Evolutionary conservation across 2,329 filamentous ascomycete genomes (phyloP).

Genomic region (Fusarium devonianum): DNA sequence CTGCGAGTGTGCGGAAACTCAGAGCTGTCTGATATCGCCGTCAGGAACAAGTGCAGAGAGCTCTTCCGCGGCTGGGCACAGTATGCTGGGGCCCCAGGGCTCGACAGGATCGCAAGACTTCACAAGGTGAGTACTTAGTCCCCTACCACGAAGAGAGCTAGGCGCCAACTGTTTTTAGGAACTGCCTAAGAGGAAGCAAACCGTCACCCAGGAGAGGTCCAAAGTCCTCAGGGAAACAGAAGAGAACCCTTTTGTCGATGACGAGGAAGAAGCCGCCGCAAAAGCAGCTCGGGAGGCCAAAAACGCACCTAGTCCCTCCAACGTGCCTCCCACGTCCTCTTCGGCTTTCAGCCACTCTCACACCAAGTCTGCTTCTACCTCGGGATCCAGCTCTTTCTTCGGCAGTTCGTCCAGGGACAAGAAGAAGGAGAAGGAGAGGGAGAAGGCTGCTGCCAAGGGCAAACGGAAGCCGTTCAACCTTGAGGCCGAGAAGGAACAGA

Average conservation of each 20-base stretch:
- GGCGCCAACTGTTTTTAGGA: slow-evolving; percentile 53
- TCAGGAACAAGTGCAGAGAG: slow-evolving; percentile 86
- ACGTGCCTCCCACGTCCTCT: slow-evolving; percentile 17
- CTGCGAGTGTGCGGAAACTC: slow-evolving; percentile 88
- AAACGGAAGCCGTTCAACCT: slow-evolving; percentile 77
- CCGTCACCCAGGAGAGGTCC: slow-evolving; percentile 77
- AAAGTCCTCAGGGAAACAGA: slow-evolving; percentile 85
- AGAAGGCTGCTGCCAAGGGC: slow-evolving; percentile 63
- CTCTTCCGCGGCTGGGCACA: slow-evolving; percentile 90
- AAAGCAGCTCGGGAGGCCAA: slow-evolving; percentile 43
- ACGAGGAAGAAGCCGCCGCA: slow-evolving; percentile 62
- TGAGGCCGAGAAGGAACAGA: slow-evolving; percentile 84
- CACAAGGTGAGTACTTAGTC: slow-evolving; percentile 62
- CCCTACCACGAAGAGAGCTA: neutral
- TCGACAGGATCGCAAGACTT: slow-evolving; percentile 80
- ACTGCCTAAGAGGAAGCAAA: slow-evolving; percentile 72
- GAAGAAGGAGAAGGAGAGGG: slow-evolving; percentile 62
- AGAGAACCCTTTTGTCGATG: slow-evolving; percentile 73
- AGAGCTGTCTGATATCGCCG: slow-evolving; percentile 80
- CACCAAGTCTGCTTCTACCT: slow-evolving; percentile 48
- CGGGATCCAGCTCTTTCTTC: slow-evolving; percentile 50
- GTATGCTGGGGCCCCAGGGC: slow-evolving; percentile 81
- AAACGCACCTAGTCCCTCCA: slow-evolving; percentile 33
- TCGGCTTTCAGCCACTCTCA: slow-evolving; percentile 30
- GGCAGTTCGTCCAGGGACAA: slow-evolving; percentile 56